Conservation (phyloP, 208 protist species). For the Wallacemonas sp. region DNA sequence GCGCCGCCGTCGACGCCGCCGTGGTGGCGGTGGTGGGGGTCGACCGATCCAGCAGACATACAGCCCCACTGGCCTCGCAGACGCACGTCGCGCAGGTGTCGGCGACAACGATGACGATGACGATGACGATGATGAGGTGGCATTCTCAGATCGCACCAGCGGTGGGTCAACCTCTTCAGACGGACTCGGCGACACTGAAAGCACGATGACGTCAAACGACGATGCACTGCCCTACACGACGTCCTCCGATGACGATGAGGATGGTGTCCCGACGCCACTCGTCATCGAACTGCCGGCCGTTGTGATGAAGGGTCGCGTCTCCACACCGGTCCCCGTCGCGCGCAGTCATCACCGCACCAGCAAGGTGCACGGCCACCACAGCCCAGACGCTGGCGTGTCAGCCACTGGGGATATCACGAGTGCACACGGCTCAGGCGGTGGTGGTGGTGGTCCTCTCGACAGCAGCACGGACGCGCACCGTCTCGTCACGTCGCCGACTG, state of each 20-base stretch:
- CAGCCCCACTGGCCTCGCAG: not conserved
- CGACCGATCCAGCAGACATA: too few relatives aligned
- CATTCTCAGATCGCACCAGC: constrained; percentile 4
- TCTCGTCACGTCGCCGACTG: not conserved
- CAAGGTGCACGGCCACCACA: too few relatives aligned
- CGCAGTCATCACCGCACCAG: too few relatives aligned
- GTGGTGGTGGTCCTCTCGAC: too few relatives aligned
- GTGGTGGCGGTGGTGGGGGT: not conserved
- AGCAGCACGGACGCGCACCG: not conserved
- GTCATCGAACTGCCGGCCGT: constrained; percentile 9
- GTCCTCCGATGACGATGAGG: not conserved
- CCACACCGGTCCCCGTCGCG: not conserved
- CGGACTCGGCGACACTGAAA: too few relatives aligned
- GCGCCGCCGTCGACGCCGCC: not conserved
- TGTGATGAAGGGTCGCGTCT: not conserved
- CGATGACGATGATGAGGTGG: not conserved
- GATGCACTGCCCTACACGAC: constrained; percentile 13
- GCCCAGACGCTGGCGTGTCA: too few relatives aligned
- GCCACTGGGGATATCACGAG: too few relatives aligned
- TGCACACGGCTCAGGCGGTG: too few relatives aligned
- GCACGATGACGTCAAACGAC: not conserved
- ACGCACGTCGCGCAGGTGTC: not conserved
- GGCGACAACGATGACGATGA: not conserved
- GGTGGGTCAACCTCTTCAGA: not conserved
- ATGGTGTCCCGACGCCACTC: not conserved